These are phyloP conservation scores for Amylocarpus encephaloides DNA, from an alignment of 2,329 filamentous ascomycete species.

Conservation along the genomic window DNA sequence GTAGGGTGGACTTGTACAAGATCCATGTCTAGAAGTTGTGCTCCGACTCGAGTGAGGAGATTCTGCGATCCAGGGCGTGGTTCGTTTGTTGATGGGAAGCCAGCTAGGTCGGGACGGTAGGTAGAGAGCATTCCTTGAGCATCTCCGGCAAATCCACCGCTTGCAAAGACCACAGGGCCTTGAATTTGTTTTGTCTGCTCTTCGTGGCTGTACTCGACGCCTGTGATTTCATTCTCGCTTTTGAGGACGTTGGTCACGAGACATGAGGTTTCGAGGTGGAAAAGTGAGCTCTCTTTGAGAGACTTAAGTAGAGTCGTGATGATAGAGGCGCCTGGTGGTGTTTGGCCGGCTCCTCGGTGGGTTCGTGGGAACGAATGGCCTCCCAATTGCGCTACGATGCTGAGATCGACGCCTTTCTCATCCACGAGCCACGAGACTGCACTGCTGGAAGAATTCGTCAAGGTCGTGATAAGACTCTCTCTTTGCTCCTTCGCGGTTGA, in stretches of 20 bases:
- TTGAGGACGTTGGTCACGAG: slow-evolving; percentile 47
- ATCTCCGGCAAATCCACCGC: slow-evolving; percentile 58
- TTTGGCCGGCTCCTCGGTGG: slow-evolving; percentile 49
- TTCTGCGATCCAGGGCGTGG: slow-evolving; percentile 47
- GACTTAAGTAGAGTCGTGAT: slow-evolving; percentile 46
- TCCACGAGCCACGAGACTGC: slow-evolving; percentile 53
- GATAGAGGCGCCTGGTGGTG: slow-evolving; percentile 54
- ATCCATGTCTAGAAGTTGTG: slow-evolving; percentile 40
- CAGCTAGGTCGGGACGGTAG: slow-evolving; percentile 52
- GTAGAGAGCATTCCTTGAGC: slow-evolving; percentile 47
- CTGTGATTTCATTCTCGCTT: slow-evolving; percentile 36
- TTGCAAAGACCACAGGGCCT: slow-evolving; percentile 53
- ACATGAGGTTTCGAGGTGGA: slow-evolving; percentile 45
- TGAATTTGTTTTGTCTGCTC: slow-evolving; percentile 32
- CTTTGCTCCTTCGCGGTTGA: slow-evolving; percentile 22
- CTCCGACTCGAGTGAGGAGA: slow-evolving; percentile 36
- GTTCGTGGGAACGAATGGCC: slow-evolving; percentile 52
- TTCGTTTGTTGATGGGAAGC: slow-evolving; percentile 58
- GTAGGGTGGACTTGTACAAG: slow-evolving; percentile 59
- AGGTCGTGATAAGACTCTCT: slow-evolving; percentile 40
- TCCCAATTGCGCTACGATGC: slow-evolving; percentile 51
- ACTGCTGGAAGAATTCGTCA: slow-evolving; percentile 42
- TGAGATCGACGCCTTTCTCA: slow-evolving; percentile 51
- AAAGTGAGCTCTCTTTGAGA: slow-evolving; percentile 43
- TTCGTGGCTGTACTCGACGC: slow-evolving; percentile 44